Percentiles rank a stretch among this genome's conserved stretches.
These are phyloP conservation scores for Sugiyamaella valdiviana DNA, from an alignment of 805 yeast species.

Conservation along the genomic window DNA sequence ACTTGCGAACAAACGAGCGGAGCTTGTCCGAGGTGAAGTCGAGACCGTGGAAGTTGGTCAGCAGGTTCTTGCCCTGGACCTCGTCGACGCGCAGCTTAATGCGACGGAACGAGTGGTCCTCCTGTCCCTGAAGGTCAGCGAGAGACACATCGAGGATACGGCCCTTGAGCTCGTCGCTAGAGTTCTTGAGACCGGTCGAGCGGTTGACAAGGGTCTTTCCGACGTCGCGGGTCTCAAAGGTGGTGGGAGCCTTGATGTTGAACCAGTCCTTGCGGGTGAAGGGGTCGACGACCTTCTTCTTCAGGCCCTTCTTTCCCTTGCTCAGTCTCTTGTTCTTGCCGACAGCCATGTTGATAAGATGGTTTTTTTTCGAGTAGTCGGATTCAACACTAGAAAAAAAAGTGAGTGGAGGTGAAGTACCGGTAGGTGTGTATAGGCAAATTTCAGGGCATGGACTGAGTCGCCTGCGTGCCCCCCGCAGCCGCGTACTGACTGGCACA, in stretches of 20 bases:
- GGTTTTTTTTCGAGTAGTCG: conserved; percentile 1
- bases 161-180: conserved; percentile 97
- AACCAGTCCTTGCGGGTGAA: conserved; percentile 99
- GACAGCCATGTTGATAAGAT: conserved; percentile 52
- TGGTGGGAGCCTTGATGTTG: conserved; percentile 97
- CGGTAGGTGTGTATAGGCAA: not conserved
- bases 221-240: conserved; percentile 96
- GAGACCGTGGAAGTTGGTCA: conserved; percentile 99
- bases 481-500: not conserved
- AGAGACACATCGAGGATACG: conserved; percentile 93
- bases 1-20: conserved; percentile 96
- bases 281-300: conserved; percentile 99
- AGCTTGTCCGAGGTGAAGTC: conserved; percentile 97
- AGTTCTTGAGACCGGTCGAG: conserved; percentile 94
- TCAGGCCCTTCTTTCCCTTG: conserved; percentile 89
- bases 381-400: not conserved
- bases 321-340: conserved; percentile 81
- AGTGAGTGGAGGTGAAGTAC: not conserved
- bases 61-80: conserved; percentile 96
- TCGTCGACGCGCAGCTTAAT: conserved; percentile 96
- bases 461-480: not conserved
- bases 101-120: conserved; percentile 98
- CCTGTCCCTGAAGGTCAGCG: conserved; percentile 97
- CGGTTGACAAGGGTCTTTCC: conserved; percentile 98
- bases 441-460: not conserved